Conservation (phyloP, 805 yeast genomes). For the Hanseniaspora lindneri region DNA sequence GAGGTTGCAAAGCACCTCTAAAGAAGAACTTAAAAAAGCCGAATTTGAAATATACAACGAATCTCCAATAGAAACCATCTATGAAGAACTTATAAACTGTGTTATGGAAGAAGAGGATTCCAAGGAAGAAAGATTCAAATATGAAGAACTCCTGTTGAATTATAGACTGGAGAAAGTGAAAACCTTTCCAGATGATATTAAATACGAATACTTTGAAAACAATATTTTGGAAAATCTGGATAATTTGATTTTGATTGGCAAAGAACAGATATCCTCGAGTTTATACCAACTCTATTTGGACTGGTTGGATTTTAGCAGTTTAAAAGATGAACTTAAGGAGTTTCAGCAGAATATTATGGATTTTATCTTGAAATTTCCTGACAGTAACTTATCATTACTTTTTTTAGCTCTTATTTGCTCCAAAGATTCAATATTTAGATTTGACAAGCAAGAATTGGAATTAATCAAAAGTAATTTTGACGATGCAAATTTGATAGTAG, state of each 20-base stretch:
- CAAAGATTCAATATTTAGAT: neutral
- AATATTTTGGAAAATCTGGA: conserved; percentile 46
- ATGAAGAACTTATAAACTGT: conserved; percentile 44
- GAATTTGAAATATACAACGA: conserved; percentile 38
- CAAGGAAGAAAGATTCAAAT: conserved; percentile 43
- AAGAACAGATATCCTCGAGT: conserved; percentile 37
- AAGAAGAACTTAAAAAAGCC: conserved; percentile 33
- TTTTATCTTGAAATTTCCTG: conserved; percentile 46
- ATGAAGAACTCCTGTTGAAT: conserved; percentile 50
- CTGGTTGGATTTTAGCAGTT: conserved; percentile 48
- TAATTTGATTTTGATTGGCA: conserved; percentile 58
- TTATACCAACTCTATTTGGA: conserved; percentile 71
- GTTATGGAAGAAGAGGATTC: conserved; percentile 34
- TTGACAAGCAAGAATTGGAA: conserved; percentile 1
- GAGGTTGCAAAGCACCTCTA: conserved; percentile 37
- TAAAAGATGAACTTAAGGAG: conserved; percentile 39
- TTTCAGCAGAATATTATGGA: conserved; percentile 30
- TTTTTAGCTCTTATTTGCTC: conserved; percentile 24
- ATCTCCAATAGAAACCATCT: conserved; percentile 44
- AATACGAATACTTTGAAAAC: conserved; percentile 30
- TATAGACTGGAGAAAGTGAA: conserved; percentile 45
- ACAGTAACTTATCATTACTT: conserved; percentile 49
- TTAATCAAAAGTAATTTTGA: neutral
- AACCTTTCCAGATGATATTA: conserved; percentile 38
- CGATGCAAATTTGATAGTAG: conserved; percentile 23